phyloP scores from a whole-genome alignment of 176 grass and related monocot genomes.

The Aegilops umbellulata region DNA sequence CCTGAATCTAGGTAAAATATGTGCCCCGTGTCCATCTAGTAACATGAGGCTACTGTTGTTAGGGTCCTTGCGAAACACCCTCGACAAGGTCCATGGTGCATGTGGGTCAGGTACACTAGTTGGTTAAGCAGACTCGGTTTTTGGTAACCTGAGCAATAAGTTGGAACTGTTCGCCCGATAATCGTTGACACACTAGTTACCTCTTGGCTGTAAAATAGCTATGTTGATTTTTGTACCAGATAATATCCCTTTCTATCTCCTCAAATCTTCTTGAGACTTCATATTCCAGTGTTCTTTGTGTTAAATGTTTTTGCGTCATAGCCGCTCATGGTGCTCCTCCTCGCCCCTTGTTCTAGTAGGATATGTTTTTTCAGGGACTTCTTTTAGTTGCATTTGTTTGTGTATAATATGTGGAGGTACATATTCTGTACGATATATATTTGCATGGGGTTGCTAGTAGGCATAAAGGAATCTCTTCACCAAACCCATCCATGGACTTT shows the following conservation, averaged over 20 bases:
- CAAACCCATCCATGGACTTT: slow-evolving; percentile 30
- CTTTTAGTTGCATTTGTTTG: not conserved
- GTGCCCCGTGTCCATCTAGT: too few relatives aligned
- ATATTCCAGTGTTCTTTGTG: too few relatives aligned
- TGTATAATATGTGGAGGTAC: not conserved
- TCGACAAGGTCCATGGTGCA: too few relatives aligned
- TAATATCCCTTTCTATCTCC: not conserved
- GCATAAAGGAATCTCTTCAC: slow-evolving; percentile 7
- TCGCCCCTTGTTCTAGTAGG: not conserved
- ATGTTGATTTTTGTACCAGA: not conserved
- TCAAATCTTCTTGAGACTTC: not conserved
- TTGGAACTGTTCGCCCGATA: not conserved
- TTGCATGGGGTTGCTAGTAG: not conserved
- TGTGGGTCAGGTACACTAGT: too few relatives aligned
- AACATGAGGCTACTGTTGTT: too few relatives aligned
- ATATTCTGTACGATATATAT: not conserved
- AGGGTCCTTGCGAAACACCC: too few relatives aligned
- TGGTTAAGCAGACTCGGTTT: too few relatives aligned
- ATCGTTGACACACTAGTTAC: not conserved
- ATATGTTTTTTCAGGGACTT: not conserved
- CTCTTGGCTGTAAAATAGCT: not conserved
- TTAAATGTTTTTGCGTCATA: too few relatives aligned
- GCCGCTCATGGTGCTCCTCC: too few relatives aligned
- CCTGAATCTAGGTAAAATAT: too few relatives aligned
- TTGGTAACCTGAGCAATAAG: not conserved